phyloP scores from a whole-genome alignment of 345 rosid species.

The Cardamine resedifolia region DNA sequence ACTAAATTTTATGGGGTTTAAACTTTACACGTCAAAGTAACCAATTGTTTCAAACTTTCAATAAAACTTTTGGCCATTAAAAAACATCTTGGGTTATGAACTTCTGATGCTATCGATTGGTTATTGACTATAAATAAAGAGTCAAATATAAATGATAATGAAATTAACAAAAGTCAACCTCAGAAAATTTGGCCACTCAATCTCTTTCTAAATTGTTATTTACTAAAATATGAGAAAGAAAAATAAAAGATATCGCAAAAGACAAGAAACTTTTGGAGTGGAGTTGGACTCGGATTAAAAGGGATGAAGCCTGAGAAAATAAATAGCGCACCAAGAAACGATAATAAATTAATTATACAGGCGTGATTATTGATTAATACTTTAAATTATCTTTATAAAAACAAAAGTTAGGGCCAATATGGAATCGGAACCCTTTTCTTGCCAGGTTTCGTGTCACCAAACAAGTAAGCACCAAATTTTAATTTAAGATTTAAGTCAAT shows the following conservation, averaged over 20 bases:
- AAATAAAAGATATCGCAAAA: slow-evolving; percentile 26
- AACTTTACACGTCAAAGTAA: background rate
- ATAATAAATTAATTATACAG: slow-evolving; percentile 29
- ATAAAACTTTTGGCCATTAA: background rate
- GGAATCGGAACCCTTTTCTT: slow-evolving; percentile 12
- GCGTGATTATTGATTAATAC: slow-evolving; percentile 41
- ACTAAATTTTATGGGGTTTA: background rate
- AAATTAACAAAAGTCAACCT: slow-evolving; percentile 35
- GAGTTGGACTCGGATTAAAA: slow-evolving; percentile 42
- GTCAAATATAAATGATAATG: slow-evolving; percentile 38
- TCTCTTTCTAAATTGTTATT: slow-evolving; percentile 8
- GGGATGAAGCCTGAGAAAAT: slow-evolving; percentile 28
- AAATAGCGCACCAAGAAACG: slow-evolving; percentile 39
- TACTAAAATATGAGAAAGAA: slow-evolving; percentile 26
- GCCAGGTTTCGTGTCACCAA: slow-evolving; percentile 39
- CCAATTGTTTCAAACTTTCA: background rate
- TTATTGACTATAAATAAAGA: slow-evolving; percentile 35
- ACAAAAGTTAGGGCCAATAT: slow-evolving; percentile 37
- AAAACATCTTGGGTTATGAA: background rate
- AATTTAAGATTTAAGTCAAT: slow-evolving; percentile 6
- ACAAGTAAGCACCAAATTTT: slow-evolving; percentile 26
- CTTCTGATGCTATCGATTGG: slow-evolving; percentile 25
- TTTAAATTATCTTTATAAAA: slow-evolving; percentile 30
- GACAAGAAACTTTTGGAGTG: slow-evolving; percentile 46
- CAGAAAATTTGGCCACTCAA: slow-evolving; percentile 36